Base-by-base conservation (phyloP, 768 basidiomycete genomes). In the Brasilioporus rufonigricans region DNA sequence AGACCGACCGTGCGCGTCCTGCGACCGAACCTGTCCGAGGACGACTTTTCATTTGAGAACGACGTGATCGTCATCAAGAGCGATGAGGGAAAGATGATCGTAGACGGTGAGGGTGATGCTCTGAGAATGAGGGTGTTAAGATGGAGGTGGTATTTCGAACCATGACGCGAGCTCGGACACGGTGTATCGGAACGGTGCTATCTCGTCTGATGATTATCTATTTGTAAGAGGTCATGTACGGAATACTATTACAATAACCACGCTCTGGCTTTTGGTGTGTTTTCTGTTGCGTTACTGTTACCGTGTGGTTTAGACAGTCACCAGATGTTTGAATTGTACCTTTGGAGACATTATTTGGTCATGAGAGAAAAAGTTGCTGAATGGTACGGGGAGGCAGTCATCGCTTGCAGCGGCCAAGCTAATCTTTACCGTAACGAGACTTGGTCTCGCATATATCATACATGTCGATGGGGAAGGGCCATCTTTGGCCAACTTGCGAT, bases 91-190 rank as follows among this genome's bases (percentile, higher is more conserved):
- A 32, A 39, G 4, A 65, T 65, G 61, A 50, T 23, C 7, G 38
- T 63, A 0, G 65, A 67, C 21, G 46, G 16, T 5, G 58, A 48
- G 1, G 44, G 33, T 4, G 41, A 18, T 14, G 43, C 40, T n/a
- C 26, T 71, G 31, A 46, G 51, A 32, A 50, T 71, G 45, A 60
- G 58, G 51, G 70, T 71, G 41, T 35, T 68, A 33, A 57, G 68
- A 38, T 69, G 68, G 68, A 50, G 63, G 26, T 69, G 68, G 68
- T 51, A 61, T 44, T 16, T 38, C 18, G 35, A 14, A 23, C 14
- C 32, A 6, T 61, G 56, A 54, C 35, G 32, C 45, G 27, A 27
- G 10, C n/a, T n/a, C 23, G 26, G 21, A 9, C 9, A 16, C 12
- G 21, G 32, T 58, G 36, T 19, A 44, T 32, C n/a, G 38, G 36